A percentile compares a stretch with the other conserved stretches of the same genome.
Conservation (phyloP, 2,329 filamentous ascomycete genomes). For the Aspergillus persii region DNA sequence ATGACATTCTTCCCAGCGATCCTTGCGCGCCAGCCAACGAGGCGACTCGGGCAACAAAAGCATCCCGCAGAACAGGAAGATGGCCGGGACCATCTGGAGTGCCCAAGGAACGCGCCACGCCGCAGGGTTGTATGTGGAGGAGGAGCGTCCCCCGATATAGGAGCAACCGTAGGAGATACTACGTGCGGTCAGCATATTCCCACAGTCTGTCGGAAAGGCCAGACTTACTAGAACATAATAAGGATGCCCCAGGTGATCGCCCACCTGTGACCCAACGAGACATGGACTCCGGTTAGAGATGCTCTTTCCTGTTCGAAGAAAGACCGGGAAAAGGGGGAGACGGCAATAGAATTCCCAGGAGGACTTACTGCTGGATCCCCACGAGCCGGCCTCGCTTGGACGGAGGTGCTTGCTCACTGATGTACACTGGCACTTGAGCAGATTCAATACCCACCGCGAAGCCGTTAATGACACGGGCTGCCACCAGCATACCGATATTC, state of each 20-base stretch:
- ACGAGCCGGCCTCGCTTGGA: slow-evolving; percentile 62
- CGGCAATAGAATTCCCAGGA: not conserved
- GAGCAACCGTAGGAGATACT: slow-evolving; percentile 60
- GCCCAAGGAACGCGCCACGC: slow-evolving; percentile 66
- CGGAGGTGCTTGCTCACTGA: slow-evolving; percentile 62
- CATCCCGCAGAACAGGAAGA: slow-evolving; percentile 58
- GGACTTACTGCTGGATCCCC: slow-evolving; percentile 60
- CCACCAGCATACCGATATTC: slow-evolving; percentile 67
- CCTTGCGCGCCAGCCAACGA: slow-evolving; percentile 62
- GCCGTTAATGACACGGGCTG: slow-evolving; percentile 68
- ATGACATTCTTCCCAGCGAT: slow-evolving; percentile 56
- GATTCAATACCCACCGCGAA: slow-evolving; percentile 71
- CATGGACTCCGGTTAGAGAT: not conserved
- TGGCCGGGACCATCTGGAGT: slow-evolving; percentile 60
- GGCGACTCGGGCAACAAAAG: slow-evolving; percentile 56
- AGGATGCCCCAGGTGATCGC: slow-evolving; percentile 71
- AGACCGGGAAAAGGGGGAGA: not conserved
- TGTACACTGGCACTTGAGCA: slow-evolving; percentile 69
- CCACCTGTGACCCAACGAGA: slow-evolving; percentile 41
- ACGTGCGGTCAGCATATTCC: not conserved
- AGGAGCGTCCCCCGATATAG: slow-evolving; percentile 51
- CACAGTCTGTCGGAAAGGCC: not conserved
- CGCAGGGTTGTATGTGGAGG: slow-evolving; percentile 37
- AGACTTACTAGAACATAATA: slow-evolving; percentile 62
- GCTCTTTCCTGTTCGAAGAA: not conserved